phyloP scores from a whole-genome alignment of 1,139 yeast species.

The Meyerozyma sp. region DNA sequence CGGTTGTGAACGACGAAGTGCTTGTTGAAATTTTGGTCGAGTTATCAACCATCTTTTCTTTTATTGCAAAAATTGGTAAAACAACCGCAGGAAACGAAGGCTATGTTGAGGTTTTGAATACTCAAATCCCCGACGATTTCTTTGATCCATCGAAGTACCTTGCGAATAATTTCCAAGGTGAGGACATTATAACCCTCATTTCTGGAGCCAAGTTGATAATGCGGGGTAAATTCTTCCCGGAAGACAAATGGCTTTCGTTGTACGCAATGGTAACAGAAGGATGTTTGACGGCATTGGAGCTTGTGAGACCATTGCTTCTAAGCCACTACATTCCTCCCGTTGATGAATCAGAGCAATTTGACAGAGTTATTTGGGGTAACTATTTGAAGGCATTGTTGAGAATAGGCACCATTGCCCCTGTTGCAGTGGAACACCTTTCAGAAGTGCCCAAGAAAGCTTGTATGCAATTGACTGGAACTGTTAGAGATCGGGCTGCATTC shows the following conservation, averaged over 20 bases:
- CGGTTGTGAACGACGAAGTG: slow-evolving; percentile 64
- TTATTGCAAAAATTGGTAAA: slow-evolving; percentile 50
- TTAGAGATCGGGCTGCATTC: slow-evolving; percentile 56
- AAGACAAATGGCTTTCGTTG: slow-evolving; percentile 64
- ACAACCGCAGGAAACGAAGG: slow-evolving; percentile 45
- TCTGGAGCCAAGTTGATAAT: slow-evolving; percentile 56
- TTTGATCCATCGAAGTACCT: slow-evolving; percentile 29
- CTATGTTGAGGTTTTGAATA: slow-evolving; percentile 21
- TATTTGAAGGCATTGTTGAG: slow-evolving; percentile 55
- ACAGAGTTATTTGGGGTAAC: slow-evolving; percentile 59
- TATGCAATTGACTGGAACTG: slow-evolving; percentile 54
- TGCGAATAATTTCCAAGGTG: slow-evolving; percentile 28
- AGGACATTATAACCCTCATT: slow-evolving; percentile 42
- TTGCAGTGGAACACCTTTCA: slow-evolving; percentile 58
- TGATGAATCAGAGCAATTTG: slow-evolving; percentile 44
- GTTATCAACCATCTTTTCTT: slow-evolving; percentile 54
- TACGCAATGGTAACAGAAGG: slow-evolving; percentile 61
- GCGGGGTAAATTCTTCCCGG: slow-evolving; percentile 59
- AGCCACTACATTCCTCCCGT: slow-evolving; percentile 50
- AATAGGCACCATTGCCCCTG: slow-evolving; percentile 50
- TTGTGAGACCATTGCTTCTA: slow-evolving; percentile 52
- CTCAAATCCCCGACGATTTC: slow-evolving; percentile 25
- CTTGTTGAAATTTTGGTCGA: slow-evolving; percentile 74
- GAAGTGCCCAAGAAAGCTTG: slow-evolving; percentile 74
- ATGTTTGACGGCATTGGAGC: slow-evolving; percentile 51